Percentiles rank a stretch among this genome's conserved stretches.
Evolutionary conservation across 192 early-diverging fungal species (phyloP).

Genomic region (Neocallimastix lanati): DNA sequence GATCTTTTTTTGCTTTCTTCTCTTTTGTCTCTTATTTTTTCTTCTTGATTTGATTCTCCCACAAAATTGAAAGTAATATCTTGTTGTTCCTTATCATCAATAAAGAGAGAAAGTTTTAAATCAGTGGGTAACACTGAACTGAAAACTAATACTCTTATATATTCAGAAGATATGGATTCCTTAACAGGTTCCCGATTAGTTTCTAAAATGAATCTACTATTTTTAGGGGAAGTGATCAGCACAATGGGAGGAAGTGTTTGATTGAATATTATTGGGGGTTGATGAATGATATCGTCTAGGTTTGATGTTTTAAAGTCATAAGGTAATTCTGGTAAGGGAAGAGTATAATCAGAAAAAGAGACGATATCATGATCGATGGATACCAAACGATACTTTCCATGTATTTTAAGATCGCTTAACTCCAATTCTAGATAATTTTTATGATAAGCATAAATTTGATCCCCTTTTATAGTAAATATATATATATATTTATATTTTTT

Average conservation of each 20-base stretch:
- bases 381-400: constrained; percentile 67
- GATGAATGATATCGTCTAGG: background rate
- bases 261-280: constrained; percentile 12
- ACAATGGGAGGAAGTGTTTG: constrained; percentile 39
- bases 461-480: constrained; percentile 21
- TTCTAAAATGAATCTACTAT: constrained; percentile 52
- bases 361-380: constrained; percentile 75
- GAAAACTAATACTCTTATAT: constrained; percentile 65
- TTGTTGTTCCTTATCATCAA: constrained; percentile 27
- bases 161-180: constrained; percentile 34
- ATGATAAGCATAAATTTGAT: constrained; percentile 44
- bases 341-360: constrained; percentile 51
- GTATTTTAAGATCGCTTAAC: constrained; percentile 75
- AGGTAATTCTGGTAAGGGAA: constrained; percentile 44
- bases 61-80: constrained; percentile 15
- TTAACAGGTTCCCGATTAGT: constrained; percentile 43
- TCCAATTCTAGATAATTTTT: constrained; percentile 64
- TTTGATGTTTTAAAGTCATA: constrained; percentile 8
- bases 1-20: no score
- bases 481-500: no score
- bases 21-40: constrained; percentile 1
- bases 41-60: background rate
- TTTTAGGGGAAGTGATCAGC: constrained; percentile 74
- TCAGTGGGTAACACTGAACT: constrained; percentile 17
- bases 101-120: constrained; percentile 18